Evolutionary conservation across 164 flowering plant species (phyloP).

Genomic region (Annona cherimola): DNA sequence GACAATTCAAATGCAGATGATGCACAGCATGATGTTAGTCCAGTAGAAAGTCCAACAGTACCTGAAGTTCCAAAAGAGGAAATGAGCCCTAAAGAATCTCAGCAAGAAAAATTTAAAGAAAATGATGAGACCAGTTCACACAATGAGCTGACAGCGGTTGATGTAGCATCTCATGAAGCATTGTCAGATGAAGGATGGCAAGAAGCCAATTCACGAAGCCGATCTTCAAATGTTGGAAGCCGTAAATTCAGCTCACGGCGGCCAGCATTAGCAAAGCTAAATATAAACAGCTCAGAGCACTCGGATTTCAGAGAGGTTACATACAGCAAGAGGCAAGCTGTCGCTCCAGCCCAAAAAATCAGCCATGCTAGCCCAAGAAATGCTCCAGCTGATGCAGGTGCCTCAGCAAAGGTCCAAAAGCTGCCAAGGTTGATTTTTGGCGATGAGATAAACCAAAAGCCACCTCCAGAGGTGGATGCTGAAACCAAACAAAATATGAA

Average conservation of each 20-base stretch:
- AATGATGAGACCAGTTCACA: constrained; percentile 16
- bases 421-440: constrained; percentile 11
- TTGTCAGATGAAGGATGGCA: constrained; percentile 87
- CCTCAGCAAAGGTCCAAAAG: constrained; percentile 25
- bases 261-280: constrained; percentile 45
- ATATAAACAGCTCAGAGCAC: constrained; percentile 24
- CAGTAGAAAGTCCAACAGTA: constrained; percentile 4
- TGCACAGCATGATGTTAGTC: constrained; percentile 11
- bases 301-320: constrained; percentile 27
- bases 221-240: constrained; percentile 35
- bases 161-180: constrained; percentile 23
- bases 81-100: constrained; percentile 6
- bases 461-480: constrained; percentile 8
- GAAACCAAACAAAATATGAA: constrained; percentile 1
- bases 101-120: constrained; percentile 22
- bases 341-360: constrained; percentile 27
- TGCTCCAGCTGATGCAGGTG: constrained; percentile 24
- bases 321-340: constrained; percentile 21
- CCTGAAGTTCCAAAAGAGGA: constrained; percentile 21
- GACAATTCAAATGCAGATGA: constrained; percentile 19
- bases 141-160: constrained; percentile 12
- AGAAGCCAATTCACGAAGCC: constrained; percentile 71
- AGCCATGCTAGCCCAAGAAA: constrained; percentile 14
- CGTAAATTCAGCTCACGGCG: constrained; percentile 35
- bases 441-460: constrained; percentile 30